Evolutionary conservation across 768 basidiomycete genomes (phyloP).

Genomic region (Porphyrellus cyaneotinctus): DNA sequence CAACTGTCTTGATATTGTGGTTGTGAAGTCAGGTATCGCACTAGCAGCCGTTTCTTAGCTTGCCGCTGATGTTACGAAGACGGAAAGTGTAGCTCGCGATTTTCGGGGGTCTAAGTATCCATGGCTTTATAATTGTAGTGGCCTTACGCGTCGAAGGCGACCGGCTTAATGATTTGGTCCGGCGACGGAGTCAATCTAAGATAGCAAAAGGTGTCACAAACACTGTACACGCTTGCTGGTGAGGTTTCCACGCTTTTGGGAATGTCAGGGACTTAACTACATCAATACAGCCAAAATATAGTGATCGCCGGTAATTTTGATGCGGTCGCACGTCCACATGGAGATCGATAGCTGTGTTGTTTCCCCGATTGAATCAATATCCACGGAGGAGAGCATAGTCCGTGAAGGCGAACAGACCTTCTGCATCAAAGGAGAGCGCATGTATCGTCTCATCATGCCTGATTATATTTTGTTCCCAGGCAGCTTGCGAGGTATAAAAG

Average conservation of each 20-base stretch:
- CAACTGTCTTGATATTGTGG: too few relatives aligned
- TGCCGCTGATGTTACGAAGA: not conserved
- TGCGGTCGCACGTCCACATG: not conserved
- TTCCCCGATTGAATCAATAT: not conserved
- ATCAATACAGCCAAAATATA: not conserved
- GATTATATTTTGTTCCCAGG: not conserved
- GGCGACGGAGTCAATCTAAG: too few relatives aligned
- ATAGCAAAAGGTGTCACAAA: too few relatives aligned
- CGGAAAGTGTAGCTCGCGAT: not conserved
- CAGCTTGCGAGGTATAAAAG: constrained; percentile 15
- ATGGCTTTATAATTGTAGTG: too few relatives aligned
- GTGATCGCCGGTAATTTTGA: not conserved
- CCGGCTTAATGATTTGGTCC: too few relatives aligned
- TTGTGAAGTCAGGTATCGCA: not conserved
- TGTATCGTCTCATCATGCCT: not conserved
- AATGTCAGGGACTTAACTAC: not conserved
- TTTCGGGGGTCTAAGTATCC: too few relatives aligned
- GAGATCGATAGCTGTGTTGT: too few relatives aligned
- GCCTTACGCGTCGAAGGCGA: too few relatives aligned
- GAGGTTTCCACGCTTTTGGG: not conserved
- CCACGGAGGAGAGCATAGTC: too few relatives aligned
- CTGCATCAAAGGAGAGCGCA: not conserved
- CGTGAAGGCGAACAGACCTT: too few relatives aligned
- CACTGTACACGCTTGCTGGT: not conserved
- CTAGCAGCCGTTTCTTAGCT: not conserved